These are phyloP conservation scores for Sarocladiaceae sp. DNA, from an alignment of 2,329 filamentous ascomycete genomes.

Conservation along the genomic window DNA sequence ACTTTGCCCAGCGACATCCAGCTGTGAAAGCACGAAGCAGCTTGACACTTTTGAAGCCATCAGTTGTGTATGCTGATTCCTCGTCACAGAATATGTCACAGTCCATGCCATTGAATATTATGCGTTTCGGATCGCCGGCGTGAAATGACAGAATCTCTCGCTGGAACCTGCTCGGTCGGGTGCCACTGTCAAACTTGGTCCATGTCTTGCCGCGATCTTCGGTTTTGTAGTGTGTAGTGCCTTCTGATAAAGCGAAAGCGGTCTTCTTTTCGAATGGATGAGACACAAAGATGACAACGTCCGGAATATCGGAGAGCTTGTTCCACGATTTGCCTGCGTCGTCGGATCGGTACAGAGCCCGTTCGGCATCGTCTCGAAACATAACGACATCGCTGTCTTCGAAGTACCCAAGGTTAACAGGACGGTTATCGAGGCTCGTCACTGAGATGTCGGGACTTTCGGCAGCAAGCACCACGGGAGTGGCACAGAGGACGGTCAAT, in stretches of 20 bases:
- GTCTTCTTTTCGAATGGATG: conserved; percentile 75
- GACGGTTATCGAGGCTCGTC: conserved; percentile 62
- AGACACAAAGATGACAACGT: conserved; percentile 62
- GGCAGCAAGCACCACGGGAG: conserved; percentile 42
- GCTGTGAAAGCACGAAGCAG: conserved; percentile 63
- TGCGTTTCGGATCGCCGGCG: conserved; percentile 74
- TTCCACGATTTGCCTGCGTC: conserved; percentile 80
- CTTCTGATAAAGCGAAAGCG: conserved; percentile 73
- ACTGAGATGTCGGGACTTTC: conserved; percentile 62
- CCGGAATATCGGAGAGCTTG: conserved; percentile 58
- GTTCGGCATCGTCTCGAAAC: conserved; percentile 61
- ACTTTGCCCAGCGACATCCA: conserved; percentile 86
- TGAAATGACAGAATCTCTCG: conserved; percentile 66
- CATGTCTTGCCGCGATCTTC: conserved; percentile 79
- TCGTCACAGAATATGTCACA: conserved; percentile 64
- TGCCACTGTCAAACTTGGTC: conserved; percentile 65
- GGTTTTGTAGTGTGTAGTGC: conserved; percentile 75
- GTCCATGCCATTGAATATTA: conserved; percentile 76
- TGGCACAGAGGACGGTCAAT: conserved; percentile 36
- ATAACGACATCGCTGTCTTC: conserved; percentile 81
- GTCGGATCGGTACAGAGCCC: conserved; percentile 69
- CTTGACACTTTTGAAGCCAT: conserved; percentile 74
- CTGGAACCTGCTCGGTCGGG: conserved; percentile 50
- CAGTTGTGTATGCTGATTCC: conserved; percentile 68
- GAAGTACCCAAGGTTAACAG: conserved; percentile 79